Base-by-base conservation (phyloP, 148 eudicot species). In the Pharnaceum exiguum region DNA sequence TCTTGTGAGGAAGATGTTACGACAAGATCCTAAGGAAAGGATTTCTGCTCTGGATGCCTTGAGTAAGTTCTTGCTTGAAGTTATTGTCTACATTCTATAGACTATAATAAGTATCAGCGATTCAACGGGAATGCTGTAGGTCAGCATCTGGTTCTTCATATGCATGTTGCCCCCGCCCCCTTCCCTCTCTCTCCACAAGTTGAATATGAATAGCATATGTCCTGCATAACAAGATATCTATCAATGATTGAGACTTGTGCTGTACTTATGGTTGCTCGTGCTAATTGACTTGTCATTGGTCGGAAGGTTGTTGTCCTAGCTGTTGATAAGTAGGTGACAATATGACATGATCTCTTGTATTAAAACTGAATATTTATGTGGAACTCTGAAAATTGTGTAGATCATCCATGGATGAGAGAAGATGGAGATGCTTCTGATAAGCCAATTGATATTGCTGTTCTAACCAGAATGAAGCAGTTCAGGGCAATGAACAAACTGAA, bases 371-470 rank as follows among this genome's bases (percentile, higher is more conserved):
- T 24, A 21, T 57, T 46, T 24, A 25, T 9, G 5, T 22, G 40
- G 25, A 32, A 24, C 40, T 62, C 21, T 71, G 30, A 70, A 60
- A 64, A 24, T 46, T 48, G 63, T 69, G 69, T 79, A 91, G 98
- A 81, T 65, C 98, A 91, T 81, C 94, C 94, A 55, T 91, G 98
- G 98, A 83, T 85, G 84, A 85, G 76, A 76, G 98, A 79, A 71
- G 96, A 87, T 59, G 98, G 96, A n/a, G 98, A 82, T 77, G 98
- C 94, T 68, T 71, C 98, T 66, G 98, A 91, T 65, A 87, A 91
- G 75, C 98, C 98, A 45, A 81, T 91, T 68, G 98, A 91, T 67
- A 74, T 82, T 72, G 98, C 96, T 68, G 96, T 91, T 60, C 73
- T 91, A 53, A 69, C 74, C 43, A 85, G 98, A 77, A 91, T 91